phyloP scores from a whole-genome alignment of 129 eudicot genomes.

The Sambucus nigra region DNA sequence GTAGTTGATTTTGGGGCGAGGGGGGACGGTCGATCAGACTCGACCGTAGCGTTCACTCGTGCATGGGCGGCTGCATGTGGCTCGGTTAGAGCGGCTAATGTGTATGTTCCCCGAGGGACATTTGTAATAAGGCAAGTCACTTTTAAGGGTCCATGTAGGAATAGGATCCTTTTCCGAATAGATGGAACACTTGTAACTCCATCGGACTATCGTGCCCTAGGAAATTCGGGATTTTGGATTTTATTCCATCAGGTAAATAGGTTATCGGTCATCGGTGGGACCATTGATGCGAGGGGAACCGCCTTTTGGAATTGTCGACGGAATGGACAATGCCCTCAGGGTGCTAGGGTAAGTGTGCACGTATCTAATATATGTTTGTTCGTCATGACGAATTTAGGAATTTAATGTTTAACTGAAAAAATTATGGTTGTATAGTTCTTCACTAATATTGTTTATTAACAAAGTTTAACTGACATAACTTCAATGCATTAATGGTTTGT shows the following conservation, averaged over 20 bases:
- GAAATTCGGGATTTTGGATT: constrained; percentile 58
- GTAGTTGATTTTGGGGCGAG: constrained; percentile 59
- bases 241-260: constrained; percentile 35
- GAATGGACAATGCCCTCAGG: constrained; percentile 45
- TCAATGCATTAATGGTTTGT: no score
- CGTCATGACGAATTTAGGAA: no score
- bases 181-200: constrained; percentile 67
- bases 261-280: constrained; percentile 46
- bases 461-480: no score
- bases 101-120: constrained; percentile 52
- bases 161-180: constrained; percentile 25
- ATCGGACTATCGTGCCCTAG: constrained; percentile 32
- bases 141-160: constrained; percentile 60
- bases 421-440: no score
- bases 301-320: constrained; percentile 51
- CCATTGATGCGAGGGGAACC: constrained; percentile 47
- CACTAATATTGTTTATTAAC: no score
- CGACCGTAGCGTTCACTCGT: constrained; percentile 31
- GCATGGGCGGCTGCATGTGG: constrained; percentile 54
- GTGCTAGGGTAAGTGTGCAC: constrained; percentile 57
- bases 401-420: no score
- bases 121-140: constrained; percentile 32
- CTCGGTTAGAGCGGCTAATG: constrained; percentile 16
- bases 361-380: no score
- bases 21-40: constrained; percentile 41